phyloP scores from a whole-genome alignment of 352 stramenopile genomes.

The Phytophthora lateralis region DNA sequence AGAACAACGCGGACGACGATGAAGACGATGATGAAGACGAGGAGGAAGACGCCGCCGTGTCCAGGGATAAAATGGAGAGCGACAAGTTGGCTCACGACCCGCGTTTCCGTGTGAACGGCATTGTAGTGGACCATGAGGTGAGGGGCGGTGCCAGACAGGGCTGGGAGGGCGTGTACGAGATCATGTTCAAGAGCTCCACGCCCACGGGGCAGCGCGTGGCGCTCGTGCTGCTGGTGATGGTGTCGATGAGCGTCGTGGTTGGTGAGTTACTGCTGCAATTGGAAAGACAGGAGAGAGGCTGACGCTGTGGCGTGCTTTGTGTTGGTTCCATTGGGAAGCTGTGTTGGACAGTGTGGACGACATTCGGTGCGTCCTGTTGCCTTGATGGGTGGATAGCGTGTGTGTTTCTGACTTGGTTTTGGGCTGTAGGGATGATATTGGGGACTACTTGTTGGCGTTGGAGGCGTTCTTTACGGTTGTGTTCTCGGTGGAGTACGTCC shows the following conservation, averaged over 20 bases:
- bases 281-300: conserved; percentile 1
- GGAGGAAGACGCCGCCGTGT: conserved; percentile 33
- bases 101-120: conserved; percentile 76
- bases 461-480: conserved; percentile 87
- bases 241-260: conserved; percentile 70
- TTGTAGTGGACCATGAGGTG: conserved; percentile 75
- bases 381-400: conserved; percentile 31
- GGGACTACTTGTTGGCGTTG: conserved; percentile 69
- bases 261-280: conserved; percentile 39
- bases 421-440: conserved; percentile 60
- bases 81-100: conserved; percentile 40
- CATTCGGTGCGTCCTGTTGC: conserved; percentile 48
- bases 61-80: conserved; percentile 23
- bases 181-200: conserved; percentile 72
- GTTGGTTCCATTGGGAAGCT: conserved; percentile 44
- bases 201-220: conserved; percentile 58
- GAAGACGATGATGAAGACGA: conserved; percentile 23
- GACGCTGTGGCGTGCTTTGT: conserved; percentile 7
- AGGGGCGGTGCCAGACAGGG: conserved; percentile 52
- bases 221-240: conserved; percentile 71
- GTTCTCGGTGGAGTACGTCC: conserved; percentile 82
- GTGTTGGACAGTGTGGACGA: conserved; percentile 74
- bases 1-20: conserved; percentile 20
- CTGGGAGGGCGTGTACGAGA: conserved; percentile 69
- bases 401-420: conserved; percentile 5